phyloP scores from a whole-genome alignment of 2,329 filamentous ascomycete genomes.

The Epicoccum nigrum region DNA sequence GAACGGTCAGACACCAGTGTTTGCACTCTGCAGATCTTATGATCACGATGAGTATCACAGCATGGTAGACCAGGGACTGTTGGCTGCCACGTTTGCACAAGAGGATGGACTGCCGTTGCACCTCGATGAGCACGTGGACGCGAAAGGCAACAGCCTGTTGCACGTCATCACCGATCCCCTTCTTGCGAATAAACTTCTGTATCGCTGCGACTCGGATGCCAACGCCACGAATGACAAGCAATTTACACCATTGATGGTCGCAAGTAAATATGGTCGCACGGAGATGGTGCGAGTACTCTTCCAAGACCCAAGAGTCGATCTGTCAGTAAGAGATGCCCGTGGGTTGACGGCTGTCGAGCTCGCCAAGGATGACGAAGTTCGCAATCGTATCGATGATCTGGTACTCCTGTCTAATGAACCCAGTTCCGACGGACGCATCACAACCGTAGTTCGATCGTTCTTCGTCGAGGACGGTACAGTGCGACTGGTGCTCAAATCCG shows the following conservation, averaged over 20 bases:
- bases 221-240: slow-evolving; percentile 94
- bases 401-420: slow-evolving; percentile 73
- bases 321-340: slow-evolving; percentile 80
- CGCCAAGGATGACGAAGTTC: slow-evolving; percentile 96
- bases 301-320: slow-evolving; percentile 83
- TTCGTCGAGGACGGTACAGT: slow-evolving; percentile 97
- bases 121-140: slow-evolving; percentile 89
- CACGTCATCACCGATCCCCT: slow-evolving; percentile 90
- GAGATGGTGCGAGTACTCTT: slow-evolving; percentile 92
- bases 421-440: slow-evolving; percentile 78
- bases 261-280: slow-evolving; percentile 95
- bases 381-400: slow-evolving; percentile 94
- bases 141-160: slow-evolving; percentile 91
- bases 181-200: slow-evolving; percentile 75
- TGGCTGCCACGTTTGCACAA: slow-evolving; percentile 75
- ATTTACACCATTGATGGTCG: slow-evolving; percentile 96
- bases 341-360: slow-evolving; percentile 94
- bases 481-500: slow-evolving; percentile 91
- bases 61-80: slow-evolving; percentile 85
- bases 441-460: slow-evolving; percentile 91
- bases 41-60: slow-evolving; percentile 84
- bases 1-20: slow-evolving; percentile 96
- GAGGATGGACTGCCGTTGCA: slow-evolving; percentile 80
- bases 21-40: slow-evolving; percentile 93
- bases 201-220: slow-evolving; percentile 89